Base-by-base conservation (phyloP, 2,329 filamentous ascomycete genomes). In the Sporothrix brunneoviolacea region DNA sequence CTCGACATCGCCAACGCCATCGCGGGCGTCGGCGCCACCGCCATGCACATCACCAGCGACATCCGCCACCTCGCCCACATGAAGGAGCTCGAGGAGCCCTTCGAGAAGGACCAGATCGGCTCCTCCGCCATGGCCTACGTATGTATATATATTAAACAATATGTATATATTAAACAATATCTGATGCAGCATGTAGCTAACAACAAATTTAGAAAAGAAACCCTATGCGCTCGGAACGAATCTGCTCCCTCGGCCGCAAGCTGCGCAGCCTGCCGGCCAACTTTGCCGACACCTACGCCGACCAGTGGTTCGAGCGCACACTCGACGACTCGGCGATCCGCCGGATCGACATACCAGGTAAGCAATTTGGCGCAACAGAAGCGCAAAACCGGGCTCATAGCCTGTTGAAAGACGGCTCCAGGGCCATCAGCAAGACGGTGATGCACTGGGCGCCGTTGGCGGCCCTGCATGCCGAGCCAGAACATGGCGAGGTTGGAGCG, bases 81-180 rank as follows among this genome's bases (percentile, higher is more conserved):
- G 69, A 94, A 95, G 74, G 88, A 94, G 67, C 73, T 93, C 52
- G 90, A 94, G 63, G 87, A 91, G 72, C 88, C 87, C 0, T 88
- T 89, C 59, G 86, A 91, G 70, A 82, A 81, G 60, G 79, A 82
- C 57, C 88, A 94, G 69, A 89, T 91, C 58, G 86, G 84, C 24
- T 80, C 74, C 39, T 78, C 73, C 42, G 82, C 82, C 52, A 77
- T 79, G 64, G 61, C 51, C 32, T 76, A 73, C 61, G n/a, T n/a
- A n/a, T n/a, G n/a, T n/a, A n/a, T n/a, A n/a, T n/a, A n/a, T n/a
- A n/a, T n/a, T n/a, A n/a, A n/a, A n/a, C n/a, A n/a, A n/a, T n/a
- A n/a, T n/a, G n/a, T n/a, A n/a, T n/a, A n/a, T n/a, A n/a, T n/a
- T n/a, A n/a, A n/a, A n/a, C n/a, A n/a, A n/a, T n/a, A n/a, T n/a